A percentile compares a stretch with the other conserved stretches of the same genome.
Conservation (phyloP, 257 asterid species). For the Lantana camara region DNA sequence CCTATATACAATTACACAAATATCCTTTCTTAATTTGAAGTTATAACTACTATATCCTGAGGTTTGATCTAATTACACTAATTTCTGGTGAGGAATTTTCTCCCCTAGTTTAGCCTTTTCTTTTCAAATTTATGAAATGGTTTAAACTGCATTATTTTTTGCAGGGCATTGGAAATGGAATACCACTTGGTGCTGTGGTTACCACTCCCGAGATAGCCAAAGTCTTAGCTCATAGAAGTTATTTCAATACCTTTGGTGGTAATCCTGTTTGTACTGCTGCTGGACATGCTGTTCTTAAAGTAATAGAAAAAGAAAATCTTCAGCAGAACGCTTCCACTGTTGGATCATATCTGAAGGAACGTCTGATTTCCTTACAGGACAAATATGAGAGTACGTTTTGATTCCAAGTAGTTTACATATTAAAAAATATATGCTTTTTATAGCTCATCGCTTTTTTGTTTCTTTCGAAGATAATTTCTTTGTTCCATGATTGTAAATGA, state of each 20-base stretch:
- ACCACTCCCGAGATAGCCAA: conserved; percentile 88
- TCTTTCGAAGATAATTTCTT: not conserved
- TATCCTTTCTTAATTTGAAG: too few species aligned
- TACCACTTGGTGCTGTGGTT: conserved; percentile 93
- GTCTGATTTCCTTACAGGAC: conserved; percentile 60
- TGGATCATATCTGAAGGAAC: conserved; percentile 78
- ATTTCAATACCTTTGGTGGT: conserved; percentile 95
- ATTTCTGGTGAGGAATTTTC: too few species aligned
- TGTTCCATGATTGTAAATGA: too few species aligned
- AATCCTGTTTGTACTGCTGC: conserved; percentile 94
- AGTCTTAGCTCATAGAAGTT: conserved; percentile 63
- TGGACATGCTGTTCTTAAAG: conserved; percentile 88
- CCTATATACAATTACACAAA: too few species aligned
- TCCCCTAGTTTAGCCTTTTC: too few species aligned
- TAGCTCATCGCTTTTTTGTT: not conserved
- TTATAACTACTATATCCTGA: too few species aligned
- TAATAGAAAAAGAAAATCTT: conserved; percentile 81
- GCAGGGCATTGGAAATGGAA: conserved; percentile 97
- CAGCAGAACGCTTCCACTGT: conserved; percentile 75
- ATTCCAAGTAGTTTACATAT: not conserved
- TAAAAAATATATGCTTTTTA: not conserved
- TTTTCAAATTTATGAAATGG: not conserved
- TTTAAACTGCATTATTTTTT: not conserved
- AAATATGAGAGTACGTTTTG: conserved; percentile 66
- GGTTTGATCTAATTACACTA: too few species aligned